Percentiles rank a stretch among this genome's conserved stretches.
Evolutionary conservation across 495 filamentous ascomycete genomes (phyloP).

Genomic region (Trichoderma gamsii): DNA sequence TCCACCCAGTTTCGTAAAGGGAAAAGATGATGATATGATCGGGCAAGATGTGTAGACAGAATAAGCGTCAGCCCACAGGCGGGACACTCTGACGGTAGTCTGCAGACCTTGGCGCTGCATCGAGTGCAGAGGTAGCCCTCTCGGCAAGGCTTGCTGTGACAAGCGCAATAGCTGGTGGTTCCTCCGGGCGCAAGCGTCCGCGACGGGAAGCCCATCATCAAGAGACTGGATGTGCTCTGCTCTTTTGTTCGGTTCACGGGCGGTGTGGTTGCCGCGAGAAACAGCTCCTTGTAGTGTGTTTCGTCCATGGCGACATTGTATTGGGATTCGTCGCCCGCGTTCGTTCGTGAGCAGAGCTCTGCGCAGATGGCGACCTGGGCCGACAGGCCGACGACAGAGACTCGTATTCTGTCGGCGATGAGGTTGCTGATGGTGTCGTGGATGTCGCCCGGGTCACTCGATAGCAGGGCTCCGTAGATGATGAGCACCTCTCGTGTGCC

Average conservation of each 20-base stretch:
- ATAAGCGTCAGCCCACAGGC: conserved; percentile 89
- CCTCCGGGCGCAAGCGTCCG: conserved; percentile 68
- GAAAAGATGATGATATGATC: conserved; percentile 94
- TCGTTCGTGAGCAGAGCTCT: conserved; percentile 81
- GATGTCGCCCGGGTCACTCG: conserved; percentile 90
- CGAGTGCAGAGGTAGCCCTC: conserved; percentile 92
- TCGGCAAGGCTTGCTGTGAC: conserved; percentile 74
- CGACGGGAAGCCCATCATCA: conserved; percentile 99
- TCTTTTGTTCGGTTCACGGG: conserved; percentile 68
- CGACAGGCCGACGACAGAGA: conserved; percentile 80
- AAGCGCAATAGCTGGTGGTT: conserved; percentile 72
- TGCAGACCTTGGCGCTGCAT: conserved; percentile 84
- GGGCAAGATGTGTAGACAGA: conserved; percentile 87
- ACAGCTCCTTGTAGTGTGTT: conserved; percentile 78
- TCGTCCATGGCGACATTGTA: conserved; percentile 88
- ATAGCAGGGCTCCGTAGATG: conserved; percentile 83
- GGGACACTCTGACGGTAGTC: conserved; percentile 85
- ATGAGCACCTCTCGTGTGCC: conserved; percentile 89
- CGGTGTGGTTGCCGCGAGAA: conserved; percentile 82
- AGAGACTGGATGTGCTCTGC: conserved; percentile 64
- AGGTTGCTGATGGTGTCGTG: conserved; percentile 77
- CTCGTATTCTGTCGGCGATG: conserved; percentile 72
- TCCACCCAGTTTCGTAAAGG: conserved; percentile 86
- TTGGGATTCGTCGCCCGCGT: conserved; percentile 63
- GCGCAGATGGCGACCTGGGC: conserved; percentile 88